Evolutionary conservation across 495 filamentous ascomycete genomes (phyloP).

Genomic region (Opeltia flavorubescens): DNA sequence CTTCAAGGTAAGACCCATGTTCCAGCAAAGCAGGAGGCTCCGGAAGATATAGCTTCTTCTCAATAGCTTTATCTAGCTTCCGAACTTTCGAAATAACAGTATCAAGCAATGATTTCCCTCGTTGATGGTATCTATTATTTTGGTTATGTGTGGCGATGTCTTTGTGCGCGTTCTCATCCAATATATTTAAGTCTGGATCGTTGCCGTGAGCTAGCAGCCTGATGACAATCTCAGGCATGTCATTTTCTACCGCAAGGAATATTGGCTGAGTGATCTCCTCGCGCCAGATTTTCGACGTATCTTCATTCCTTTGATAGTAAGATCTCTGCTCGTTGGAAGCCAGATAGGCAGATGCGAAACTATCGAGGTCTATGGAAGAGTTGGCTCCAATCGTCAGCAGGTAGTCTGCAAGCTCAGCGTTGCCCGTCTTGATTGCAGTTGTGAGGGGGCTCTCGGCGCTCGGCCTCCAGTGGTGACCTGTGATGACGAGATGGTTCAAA

Average conservation of each 20-base stretch:
- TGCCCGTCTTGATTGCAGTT: constrained; percentile 26
- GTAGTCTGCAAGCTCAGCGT: constrained; percentile 24
- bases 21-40: neutral
- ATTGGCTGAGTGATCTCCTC: constrained; percentile 40
- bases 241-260: constrained; percentile 35
- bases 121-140: constrained; percentile 1
- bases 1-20: neutral
- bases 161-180: constrained; percentile 24
- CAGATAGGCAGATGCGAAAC: constrained; percentile 27
- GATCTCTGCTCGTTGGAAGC: constrained; percentile 3
- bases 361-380: constrained; percentile 22
- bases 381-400: constrained; percentile 33
- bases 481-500: constrained; percentile 43
- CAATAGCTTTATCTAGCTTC: constrained; percentile 24
- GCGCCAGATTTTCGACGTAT: constrained; percentile 27
- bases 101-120: constrained; percentile 40
- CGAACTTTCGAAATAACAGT: constrained; percentile 35
- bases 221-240: constrained; percentile 36
- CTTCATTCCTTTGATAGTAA: constrained; percentile 17
- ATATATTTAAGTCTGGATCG: constrained; percentile 38
- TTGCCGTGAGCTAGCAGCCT: constrained; percentile 41
- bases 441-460: constrained; percentile 25
- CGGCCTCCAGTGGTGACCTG: constrained; percentile 9
- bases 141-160: constrained; percentile 15
- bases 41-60: constrained; percentile 6